Base-by-base conservation (phyloP, 73 alveolate genomes). In the Urostyla sp. region DNA sequence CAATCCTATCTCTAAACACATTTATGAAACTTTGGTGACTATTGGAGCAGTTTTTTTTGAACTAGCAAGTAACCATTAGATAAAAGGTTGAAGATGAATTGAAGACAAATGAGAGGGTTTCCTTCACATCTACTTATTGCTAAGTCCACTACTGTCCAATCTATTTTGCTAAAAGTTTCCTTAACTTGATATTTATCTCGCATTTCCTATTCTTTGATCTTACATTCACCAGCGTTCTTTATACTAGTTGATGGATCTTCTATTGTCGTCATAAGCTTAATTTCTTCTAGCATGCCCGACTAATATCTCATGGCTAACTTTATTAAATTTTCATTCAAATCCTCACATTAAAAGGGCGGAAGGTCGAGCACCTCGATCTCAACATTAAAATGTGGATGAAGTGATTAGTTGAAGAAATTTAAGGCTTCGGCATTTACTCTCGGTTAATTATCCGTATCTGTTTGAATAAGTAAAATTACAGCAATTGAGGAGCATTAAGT, bases 81-180 rank as follows among this genome's bases (percentile, higher is more conserved):
- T 63, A 84, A 18, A 11, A 84, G 63, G 51, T 55, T 84, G 36
- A 74, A 30, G 0, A 85, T 23, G 57, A 85, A 85, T 31, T 75
- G 67, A 40, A 85, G 46, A 26, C 75, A 40, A 1, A 84, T 26
- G 67, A 85, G 35, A 0, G 89, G 89, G 35, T 85, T 85, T 2
- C 93, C 93, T 27, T 85, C 87, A 45, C 93, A 76, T 51, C 79
- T 61, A 36, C 63, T 61, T 56, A 85, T 2, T 36, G 76, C 35
- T 0, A 53, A 26, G 21, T 85, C 18, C 58, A 85, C 31, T 13
- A 85, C 69, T 7, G 75, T 86, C 16, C 48, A 53, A 23, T 66
- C 60, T 28, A 85, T 57, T 5, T 58, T 75, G 4, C 24, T 24
- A 55, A 61, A 85, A 53, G 24, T 51, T 18, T 84, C 84, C 23